Conservation (phyloP, 2,329 filamentous ascomycete genomes). For the Nigrospora sphaerica region DNA sequence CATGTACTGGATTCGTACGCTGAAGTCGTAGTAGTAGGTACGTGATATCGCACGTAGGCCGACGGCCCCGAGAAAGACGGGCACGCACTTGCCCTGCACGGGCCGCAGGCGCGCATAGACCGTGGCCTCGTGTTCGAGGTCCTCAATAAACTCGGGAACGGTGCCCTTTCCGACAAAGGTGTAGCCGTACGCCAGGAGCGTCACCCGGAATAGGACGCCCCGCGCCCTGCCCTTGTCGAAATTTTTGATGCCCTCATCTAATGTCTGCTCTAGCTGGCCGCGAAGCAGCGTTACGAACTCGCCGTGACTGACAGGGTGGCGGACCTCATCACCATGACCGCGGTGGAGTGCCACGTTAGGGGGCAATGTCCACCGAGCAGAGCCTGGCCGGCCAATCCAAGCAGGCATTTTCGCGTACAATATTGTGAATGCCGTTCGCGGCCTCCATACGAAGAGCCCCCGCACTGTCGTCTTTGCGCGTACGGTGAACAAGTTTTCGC, state of each 20-base stretch:
- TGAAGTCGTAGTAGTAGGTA: no score
- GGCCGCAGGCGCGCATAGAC: no score
- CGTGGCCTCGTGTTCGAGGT: no score
- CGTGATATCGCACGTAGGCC: no score
- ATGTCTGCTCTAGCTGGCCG: constrained; percentile 19
- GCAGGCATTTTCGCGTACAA: constrained; percentile 31
- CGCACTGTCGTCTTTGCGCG: background rate
- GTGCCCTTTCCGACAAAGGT: no score
- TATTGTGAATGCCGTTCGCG: constrained; percentile 13
- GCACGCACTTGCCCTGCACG: no score
- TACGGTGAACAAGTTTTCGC: constrained; percentile 7
- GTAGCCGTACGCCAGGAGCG: no score
- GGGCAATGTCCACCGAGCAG: constrained; percentile 27
- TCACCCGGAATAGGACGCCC: constrained; percentile 32
- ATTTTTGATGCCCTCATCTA: constrained; percentile 21
- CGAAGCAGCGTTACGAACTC: constrained; percentile 22
- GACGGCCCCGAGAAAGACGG: no score
- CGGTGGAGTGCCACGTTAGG: constrained; percentile 27
- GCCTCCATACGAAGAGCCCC: background rate
- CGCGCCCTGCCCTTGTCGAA: constrained; percentile 23
- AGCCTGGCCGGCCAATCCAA: constrained; percentile 22
- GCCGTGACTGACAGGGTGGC: constrained; percentile 20
- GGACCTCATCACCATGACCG: background rate
- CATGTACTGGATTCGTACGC: constrained; percentile 24
- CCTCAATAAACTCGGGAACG: no score